These are phyloP conservation scores for Sutorius eximius DNA, from an alignment of 1,284 basidiomycete species.

Conservation along the genomic window DNA sequence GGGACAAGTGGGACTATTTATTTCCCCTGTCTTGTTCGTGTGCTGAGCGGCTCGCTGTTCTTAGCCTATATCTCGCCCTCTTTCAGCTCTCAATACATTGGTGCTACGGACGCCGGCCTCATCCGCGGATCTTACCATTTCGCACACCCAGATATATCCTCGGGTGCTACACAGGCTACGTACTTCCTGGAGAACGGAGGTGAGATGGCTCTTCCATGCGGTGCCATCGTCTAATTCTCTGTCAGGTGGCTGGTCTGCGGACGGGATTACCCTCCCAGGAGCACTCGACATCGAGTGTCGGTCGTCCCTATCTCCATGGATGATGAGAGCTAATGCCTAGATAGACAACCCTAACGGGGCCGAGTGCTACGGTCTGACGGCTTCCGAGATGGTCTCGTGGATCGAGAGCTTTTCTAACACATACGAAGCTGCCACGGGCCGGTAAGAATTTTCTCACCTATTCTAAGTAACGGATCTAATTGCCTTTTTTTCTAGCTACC, in stretches of 20 bases:
- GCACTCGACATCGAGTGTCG: slow-evolving; percentile 64
- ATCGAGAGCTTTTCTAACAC: slow-evolving; percentile 61
- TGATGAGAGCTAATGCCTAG: neutral
- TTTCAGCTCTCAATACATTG: slow-evolving; percentile 46
- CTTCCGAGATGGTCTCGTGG: slow-evolving; percentile 60
- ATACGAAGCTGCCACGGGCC: slow-evolving; percentile 51
- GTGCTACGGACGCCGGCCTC: slow-evolving; percentile 48
- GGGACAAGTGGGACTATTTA: slow-evolving; percentile 46
- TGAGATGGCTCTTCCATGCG: slow-evolving; percentile 18
- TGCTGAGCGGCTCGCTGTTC: neutral
- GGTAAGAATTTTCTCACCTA: slow-evolving; percentile 32
- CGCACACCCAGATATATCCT: slow-evolving; percentile 44
- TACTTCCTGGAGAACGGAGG: slow-evolving; percentile 64
- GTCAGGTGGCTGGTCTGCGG: slow-evolving; percentile 55
- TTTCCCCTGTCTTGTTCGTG: neutral
- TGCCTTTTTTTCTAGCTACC: slow-evolving; percentile 33
- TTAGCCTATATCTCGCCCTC: slow-evolving; percentile 35
- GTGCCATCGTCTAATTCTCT: slow-evolving; percentile 1
- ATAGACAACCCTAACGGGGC: slow-evolving; percentile 50
- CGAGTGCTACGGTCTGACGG: slow-evolving; percentile 57
- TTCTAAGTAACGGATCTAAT: slow-evolving; percentile 5
- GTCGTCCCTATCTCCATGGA: slow-evolving; percentile 9
- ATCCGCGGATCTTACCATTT: slow-evolving; percentile 58
- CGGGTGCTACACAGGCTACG: slow-evolving; percentile 48
- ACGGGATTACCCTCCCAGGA: slow-evolving; percentile 64